phyloP scores from a whole-genome alignment of 306 rosid species.

The Bauhinia variegata region DNA sequence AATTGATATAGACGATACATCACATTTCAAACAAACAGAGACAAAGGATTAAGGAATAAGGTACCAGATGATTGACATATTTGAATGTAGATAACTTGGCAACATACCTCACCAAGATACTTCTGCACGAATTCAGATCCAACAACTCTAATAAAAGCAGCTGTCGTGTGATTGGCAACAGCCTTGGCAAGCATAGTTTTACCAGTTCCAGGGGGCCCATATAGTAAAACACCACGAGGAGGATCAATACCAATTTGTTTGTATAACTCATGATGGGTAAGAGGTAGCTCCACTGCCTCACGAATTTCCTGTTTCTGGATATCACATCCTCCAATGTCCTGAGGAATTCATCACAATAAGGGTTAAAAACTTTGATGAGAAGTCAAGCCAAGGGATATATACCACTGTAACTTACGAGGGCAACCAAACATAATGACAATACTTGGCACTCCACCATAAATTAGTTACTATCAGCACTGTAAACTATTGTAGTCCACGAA shows the following conservation, averaged over 20 bases:
- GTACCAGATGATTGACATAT: background rate
- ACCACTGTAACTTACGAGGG: too few species aligned
- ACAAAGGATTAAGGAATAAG: too few species aligned
- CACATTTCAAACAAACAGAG: too few species aligned
- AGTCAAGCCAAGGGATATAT: too few species aligned
- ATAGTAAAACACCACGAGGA: slow-evolving; percentile 74
- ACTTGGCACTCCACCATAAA: too few species aligned
- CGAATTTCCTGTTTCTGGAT: slow-evolving; percentile 79
- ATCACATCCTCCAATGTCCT: slow-evolving; percentile 74
- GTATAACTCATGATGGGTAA: slow-evolving; percentile 67
- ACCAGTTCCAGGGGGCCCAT: slow-evolving; percentile 75
- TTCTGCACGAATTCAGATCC: slow-evolving; percentile 76
- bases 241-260: slow-evolving; percentile 76
- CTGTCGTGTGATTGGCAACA: slow-evolving; percentile 69
- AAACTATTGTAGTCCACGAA: too few species aligned
- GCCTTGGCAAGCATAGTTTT: slow-evolving; percentile 78
- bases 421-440: too few species aligned
- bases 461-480: too few species aligned
- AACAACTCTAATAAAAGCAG: slow-evolving; percentile 72
- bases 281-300: slow-evolving; percentile 72
- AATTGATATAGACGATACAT: too few species aligned
- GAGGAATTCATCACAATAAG: background rate
- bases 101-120: slow-evolving; percentile 66
- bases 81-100: background rate
- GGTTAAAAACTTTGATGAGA: too few species aligned